Percentiles rank a stretch among this genome's conserved stretches.
These are phyloP conservation scores for Podospora anserina DNA, from an alignment of 495 filamentous ascomycete genomes.

Conservation along the genomic window DNA sequence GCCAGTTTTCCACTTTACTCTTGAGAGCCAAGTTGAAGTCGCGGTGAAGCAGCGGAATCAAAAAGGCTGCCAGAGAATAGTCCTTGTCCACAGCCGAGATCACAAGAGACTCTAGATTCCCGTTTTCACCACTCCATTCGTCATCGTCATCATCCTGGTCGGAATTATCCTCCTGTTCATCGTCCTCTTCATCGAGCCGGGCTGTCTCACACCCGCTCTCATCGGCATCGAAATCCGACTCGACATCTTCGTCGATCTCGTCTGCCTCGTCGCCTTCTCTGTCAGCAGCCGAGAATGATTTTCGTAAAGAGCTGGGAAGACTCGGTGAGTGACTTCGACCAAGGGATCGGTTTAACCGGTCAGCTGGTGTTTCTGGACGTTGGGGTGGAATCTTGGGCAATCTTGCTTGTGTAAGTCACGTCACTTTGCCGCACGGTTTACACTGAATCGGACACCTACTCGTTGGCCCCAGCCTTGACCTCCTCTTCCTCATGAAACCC, in stretches of 20 bases:
- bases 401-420: neutral
- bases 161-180: constrained; percentile 13
- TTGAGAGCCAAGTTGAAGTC: constrained; percentile 22
- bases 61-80: constrained; percentile 21
- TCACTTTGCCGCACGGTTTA: neutral
- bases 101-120: constrained; percentile 23
- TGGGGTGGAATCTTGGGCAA: constrained; percentile 8
- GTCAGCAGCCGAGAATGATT: constrained; percentile 18
- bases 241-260: constrained; percentile 4
- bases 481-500: constrained; percentile 22
- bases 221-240: neutral
- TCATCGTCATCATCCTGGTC: constrained; percentile 16
- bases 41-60: constrained; percentile 27
- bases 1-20: constrained; percentile 29
- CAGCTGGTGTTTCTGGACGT: constrained; percentile 18
- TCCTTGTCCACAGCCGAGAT: constrained; percentile 28
- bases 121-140: constrained; percentile 30
- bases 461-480: constrained; percentile 18
- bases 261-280: neutral
- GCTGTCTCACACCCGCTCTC: constrained; percentile 17
- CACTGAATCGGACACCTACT: constrained; percentile 17
- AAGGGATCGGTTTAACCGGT: constrained; percentile 11
- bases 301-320: constrained; percentile 21
- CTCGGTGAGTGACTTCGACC: constrained; percentile 15
- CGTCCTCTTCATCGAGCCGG: constrained; percentile 16